Base-by-base conservation (phyloP, 2,329 filamentous ascomycete genomes). In the Exophiala sideris region DNA sequence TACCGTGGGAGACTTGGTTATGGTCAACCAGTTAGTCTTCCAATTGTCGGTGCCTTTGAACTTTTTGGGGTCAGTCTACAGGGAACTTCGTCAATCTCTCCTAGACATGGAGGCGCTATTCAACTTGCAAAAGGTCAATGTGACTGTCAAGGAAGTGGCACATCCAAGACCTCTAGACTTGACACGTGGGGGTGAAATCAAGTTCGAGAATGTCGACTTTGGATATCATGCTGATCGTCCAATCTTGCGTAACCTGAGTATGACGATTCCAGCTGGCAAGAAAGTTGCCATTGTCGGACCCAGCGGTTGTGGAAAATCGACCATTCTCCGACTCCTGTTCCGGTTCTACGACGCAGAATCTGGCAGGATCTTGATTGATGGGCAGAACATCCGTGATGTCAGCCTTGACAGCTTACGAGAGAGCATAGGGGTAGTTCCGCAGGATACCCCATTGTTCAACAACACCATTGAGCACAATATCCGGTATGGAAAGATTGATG, bases 31-130 rank as follows among this genome's bases (percentile, higher is more conserved):
- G 76, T 85, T 99, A 14, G 91, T 99, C 55, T 99, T 99, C 74
- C 94, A 99, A 73, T 85, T 99, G 5, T 96, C 91, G 0, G 90
- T 99, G 3, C 94, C 94, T 0, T 81, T 99, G 56, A 99, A 99
- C 77, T 99, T 99, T 72, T 78, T 99, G 3, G 94, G 94, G n/a
- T 95, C 91, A 11, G 92, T 99, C 10, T 99, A 99, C 70, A 87
- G 94, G 64, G 94, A 99, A 73, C 80, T 99, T 50, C 83, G 94
- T 52, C 94, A 99, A 74, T 96, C 90, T 18, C 79, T 99, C 41
- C 79, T 99, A 33, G 95, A 99, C 69, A 99, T 99, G 94, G 94
- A 97, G 73, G 97, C 94, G 0, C 80, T 99, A 5, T 99, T 99
- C 78, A 96, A 89, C 70, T 79, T 99, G 32, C 94, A 99, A 71